phyloP scores from a whole-genome alignment of 2,329 filamentous ascomycete genomes.

The Orbilia javanica region DNA sequence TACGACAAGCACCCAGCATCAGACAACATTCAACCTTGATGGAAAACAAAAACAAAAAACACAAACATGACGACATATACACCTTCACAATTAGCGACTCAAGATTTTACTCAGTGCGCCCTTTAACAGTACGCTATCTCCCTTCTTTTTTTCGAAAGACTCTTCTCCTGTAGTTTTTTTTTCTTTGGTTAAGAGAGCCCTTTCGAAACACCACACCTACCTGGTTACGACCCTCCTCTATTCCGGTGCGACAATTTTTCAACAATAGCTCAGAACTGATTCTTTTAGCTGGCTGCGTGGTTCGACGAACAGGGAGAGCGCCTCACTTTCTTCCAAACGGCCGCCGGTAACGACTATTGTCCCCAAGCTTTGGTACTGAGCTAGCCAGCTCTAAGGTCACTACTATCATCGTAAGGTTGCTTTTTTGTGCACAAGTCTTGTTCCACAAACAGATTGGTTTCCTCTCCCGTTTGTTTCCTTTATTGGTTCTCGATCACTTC shows the following conservation, averaged over 20 bases:
- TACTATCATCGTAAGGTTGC: slow-evolving; percentile 20
- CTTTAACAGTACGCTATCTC: slow-evolving; percentile 42
- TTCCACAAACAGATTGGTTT: not conserved
- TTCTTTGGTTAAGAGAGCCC: slow-evolving; percentile 14
- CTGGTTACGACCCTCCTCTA: slow-evolving; percentile 31
- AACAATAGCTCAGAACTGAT: slow-evolving; percentile 54
- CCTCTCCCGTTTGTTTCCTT: not conserved
- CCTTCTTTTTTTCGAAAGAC: slow-evolving; percentile 42
- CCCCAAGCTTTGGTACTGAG: not conserved
- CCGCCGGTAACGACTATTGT: slow-evolving; percentile 13
- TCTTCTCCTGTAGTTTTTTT: slow-evolving; percentile 15
- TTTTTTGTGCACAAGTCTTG: not conserved
- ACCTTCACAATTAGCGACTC: slow-evolving; percentile 23
- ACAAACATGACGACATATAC: slow-evolving; percentile 35
- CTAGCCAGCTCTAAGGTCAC: slow-evolving; percentile 6
- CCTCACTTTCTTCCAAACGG: slow-evolving; percentile 3
- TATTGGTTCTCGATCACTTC: not conserved
- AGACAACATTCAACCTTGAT: slow-evolving; percentile 13
- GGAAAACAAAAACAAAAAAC: no score
- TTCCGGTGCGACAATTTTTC: slow-evolving; percentile 49
- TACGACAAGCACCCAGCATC: slow-evolving; percentile 2
- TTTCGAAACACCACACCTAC: slow-evolving; percentile 21
- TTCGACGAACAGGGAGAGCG: slow-evolving; percentile 41
- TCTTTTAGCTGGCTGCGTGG: slow-evolving; percentile 54
- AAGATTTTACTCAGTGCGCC: slow-evolving; percentile 43